These are phyloP conservation scores for Penicillium sp. DNA, from an alignment of 2,329 filamentous ascomycete genomes.

Conservation along the genomic window DNA sequence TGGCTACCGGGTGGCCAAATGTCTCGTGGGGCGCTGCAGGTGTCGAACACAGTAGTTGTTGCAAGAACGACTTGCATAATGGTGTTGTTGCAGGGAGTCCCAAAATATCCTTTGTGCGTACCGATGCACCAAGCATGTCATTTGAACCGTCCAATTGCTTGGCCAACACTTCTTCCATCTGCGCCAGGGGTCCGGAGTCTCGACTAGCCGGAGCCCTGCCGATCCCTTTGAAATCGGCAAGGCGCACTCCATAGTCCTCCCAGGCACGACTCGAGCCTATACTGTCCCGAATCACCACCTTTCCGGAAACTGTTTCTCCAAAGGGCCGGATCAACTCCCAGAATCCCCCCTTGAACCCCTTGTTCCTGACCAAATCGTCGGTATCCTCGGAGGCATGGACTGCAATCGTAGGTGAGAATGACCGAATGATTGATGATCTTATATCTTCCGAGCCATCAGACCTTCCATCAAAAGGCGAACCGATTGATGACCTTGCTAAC, in stretches of 20 bases:
- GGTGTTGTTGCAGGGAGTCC: conserved; percentile 59
- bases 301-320: conserved; percentile 82
- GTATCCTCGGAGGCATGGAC: conserved; percentile 86
- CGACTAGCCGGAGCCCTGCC: conserved; percentile 36
- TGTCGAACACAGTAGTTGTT: conserved; percentile 76
- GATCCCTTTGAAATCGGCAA: conserved; percentile 64
- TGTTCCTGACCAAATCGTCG: conserved; percentile 73
- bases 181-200: conserved; percentile 46
- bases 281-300: conserved; percentile 87
- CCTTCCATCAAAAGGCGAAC: conserved; percentile 54
- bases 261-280: conserved; percentile 77
- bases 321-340: conserved; percentile 87
- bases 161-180: conserved; percentile 78
- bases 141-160: conserved; percentile 77
- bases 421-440: conserved; percentile 69
- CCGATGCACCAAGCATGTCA: conserved; percentile 41
- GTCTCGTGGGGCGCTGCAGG: conserved; percentile 83
- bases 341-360: conserved; percentile 80
- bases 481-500: conserved; percentile 49
- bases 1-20: conserved; percentile 90
- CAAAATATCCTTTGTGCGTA: conserved; percentile 33
- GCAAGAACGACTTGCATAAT: conserved; percentile 82
- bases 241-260: conserved; percentile 88
- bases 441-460: conserved; percentile 56
- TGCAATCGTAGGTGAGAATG: conserved; percentile 86